Evolutionary conservation across 1,284 basidiomycete genomes (phyloP).

Genomic region (Ceratobasidium sp.): DNA sequence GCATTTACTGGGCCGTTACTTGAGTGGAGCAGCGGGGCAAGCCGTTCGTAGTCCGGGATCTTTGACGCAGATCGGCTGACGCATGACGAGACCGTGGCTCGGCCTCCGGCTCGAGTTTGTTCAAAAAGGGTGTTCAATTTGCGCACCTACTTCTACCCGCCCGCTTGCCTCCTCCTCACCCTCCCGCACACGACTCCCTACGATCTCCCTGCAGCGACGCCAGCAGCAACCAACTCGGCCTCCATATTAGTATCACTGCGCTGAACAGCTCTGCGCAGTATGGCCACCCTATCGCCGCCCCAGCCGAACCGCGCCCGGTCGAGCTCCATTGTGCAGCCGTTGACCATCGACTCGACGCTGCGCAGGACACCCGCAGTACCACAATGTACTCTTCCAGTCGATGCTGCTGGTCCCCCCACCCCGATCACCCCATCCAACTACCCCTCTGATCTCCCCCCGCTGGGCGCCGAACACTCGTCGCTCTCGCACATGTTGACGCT

Average conservation of each 20-base stretch:
- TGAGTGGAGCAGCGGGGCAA: background rate
- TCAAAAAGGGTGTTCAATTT: background rate
- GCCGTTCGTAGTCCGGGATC: no score
- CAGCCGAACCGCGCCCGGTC: conserved; percentile 37
- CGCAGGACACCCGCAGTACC: conserved; percentile 10
- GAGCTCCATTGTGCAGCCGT: conserved; percentile 24
- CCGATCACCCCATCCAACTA: conserved; percentile 24
- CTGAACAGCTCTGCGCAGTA: conserved; percentile 7
- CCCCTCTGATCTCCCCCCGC: background rate
- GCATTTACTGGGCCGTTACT: background rate
- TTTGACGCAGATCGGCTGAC: conserved; percentile 31
- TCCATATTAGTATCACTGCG: background rate
- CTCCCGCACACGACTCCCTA: background rate
- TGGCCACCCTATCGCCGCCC: conserved; percentile 30
- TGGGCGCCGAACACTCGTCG: background rate
- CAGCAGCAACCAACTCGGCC: background rate
- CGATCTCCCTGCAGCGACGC: background rate
- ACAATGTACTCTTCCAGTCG: conserved; percentile 7
- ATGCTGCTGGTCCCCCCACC: background rate
- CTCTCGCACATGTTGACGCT: conserved; percentile 3
- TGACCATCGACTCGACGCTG: conserved; percentile 36
- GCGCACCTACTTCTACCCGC: conserved; percentile 5
- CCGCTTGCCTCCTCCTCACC: background rate
- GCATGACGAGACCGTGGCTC: conserved; percentile 20
- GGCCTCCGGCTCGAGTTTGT: conserved; percentile 28